Percentiles rank a stretch among this genome's conserved stretches.
phyloP scores from a whole-genome alignment of 495 filamentous ascomycete genomes.

The Penicillium pulvis region DNA sequence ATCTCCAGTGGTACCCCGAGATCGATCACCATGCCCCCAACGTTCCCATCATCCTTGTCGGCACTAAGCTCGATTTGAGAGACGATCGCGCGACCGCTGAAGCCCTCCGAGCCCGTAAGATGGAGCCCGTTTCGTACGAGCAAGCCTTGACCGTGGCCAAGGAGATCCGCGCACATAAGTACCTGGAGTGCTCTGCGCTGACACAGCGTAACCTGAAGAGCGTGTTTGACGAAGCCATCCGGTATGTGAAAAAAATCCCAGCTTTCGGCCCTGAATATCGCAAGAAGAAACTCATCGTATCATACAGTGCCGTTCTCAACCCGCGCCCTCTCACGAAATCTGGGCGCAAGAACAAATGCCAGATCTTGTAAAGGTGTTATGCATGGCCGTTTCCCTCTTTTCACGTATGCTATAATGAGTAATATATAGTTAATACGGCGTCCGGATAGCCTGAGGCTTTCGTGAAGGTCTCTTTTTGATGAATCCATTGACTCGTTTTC shows the following conservation, averaged over 20 bases:
- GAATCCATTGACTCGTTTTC: constrained; percentile 28
- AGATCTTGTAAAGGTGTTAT: constrained; percentile 63
- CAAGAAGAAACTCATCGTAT: not conserved
- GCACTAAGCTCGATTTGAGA: constrained; percentile 94
- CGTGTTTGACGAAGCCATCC: constrained; percentile 96
- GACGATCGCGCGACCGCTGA: constrained; percentile 83
- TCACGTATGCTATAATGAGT: constrained; percentile 41
- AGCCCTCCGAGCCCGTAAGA: constrained; percentile 77
- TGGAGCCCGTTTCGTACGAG: constrained; percentile 90
- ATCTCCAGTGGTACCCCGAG: constrained; percentile 84
- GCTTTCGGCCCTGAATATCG: not conserved
- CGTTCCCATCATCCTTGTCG: constrained; percentile 95
- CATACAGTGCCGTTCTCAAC: constrained; percentile 75
- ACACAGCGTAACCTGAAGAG: constrained; percentile 96
- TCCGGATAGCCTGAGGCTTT: constrained; percentile 37
- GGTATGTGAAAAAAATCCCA: constrained; percentile 52
- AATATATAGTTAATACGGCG: constrained; percentile 53
- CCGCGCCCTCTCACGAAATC: constrained; percentile 66
- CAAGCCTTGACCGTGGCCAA: constrained; percentile 82
- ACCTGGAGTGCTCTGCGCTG: constrained; percentile 96
- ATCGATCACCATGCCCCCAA: constrained; percentile 95
- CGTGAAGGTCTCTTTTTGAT: constrained; percentile 33
- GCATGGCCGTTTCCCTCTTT: constrained; percentile 16
- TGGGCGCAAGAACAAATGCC: constrained; percentile 70
- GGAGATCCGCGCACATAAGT: constrained; percentile 92